Base-by-base conservation (phyloP, 1,284 basidiomycete species). In the Porogramme epimiltina region DNA sequence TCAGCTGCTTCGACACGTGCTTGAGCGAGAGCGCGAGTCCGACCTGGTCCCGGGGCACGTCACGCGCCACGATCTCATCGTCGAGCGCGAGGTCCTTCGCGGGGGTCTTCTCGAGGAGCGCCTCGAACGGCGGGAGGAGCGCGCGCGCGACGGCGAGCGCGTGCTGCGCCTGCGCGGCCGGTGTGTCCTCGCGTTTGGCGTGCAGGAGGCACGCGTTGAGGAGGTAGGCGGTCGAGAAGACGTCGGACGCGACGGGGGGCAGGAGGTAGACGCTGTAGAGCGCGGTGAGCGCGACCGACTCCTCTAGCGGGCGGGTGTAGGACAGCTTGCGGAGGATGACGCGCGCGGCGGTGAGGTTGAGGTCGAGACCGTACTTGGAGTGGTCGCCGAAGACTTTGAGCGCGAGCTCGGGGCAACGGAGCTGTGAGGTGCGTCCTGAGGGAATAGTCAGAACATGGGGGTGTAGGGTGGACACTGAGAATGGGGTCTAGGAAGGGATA, bases 321-420 rank as follows among this genome's bases (percentile, higher is more conserved):
- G 82, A 77, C 3, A 87, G 69, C 2, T 79, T 73, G 43, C 70
- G 67, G 9, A 72, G 56, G n/a, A 72, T 58, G 34, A 73, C 73
- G 5, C 79, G 83, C 0, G 76, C 85, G 3, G 77, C 81, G 1
- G 71, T 61, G 15, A 80, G 69, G 1, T 76, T 72, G n/a, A 89
- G 73, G 33, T 73, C 67, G 13, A 87, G 60, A 45, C 78, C 76
- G 62, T 87, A 85, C 61, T 80, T 83, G 15, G 82, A 70, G 54
- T 78, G 82, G 62, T 85, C 69, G 23, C 80, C 78, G 62, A 84
- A 86, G 16, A 87, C 79, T 13, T 75, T 69, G 16, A 89, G 70
- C 4, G 84, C 83, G 34, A 85, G 73, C 26, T 71, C 62, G 1
- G 82, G 79, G 54, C 80, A 80, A 3, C 69, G 63, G 2, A 87